phyloP scores from a whole-genome alignment of 148 eudicot species.

The Chenopodium formosanum region DNA sequence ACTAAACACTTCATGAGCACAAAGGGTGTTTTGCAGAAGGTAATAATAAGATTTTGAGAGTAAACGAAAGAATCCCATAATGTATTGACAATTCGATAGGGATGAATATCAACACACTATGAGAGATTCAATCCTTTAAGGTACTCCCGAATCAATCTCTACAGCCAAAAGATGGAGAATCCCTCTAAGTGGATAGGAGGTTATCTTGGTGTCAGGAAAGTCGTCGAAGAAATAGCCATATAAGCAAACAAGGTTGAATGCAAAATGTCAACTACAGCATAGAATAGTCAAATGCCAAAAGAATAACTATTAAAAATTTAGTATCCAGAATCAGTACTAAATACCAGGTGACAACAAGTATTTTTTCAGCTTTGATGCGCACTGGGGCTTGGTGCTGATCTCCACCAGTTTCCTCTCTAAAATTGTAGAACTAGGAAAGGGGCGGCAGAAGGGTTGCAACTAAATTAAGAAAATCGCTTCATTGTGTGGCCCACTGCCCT shows the following conservation, averaged over 20 bases:
- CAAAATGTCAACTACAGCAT: neutral
- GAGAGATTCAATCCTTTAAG: neutral
- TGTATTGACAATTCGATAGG: neutral
- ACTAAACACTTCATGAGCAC: conserved; percentile 4
- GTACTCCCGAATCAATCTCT: neutral
- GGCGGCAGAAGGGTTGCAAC: neutral
- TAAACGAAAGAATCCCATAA: neutral
- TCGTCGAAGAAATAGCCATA: neutral
- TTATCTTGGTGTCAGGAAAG: neutral
- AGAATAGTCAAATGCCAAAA: neutral
- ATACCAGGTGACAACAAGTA: neutral
- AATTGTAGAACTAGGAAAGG: neutral
- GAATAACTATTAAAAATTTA: neutral
- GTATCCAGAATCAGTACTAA: neutral
- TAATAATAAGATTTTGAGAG: neutral
- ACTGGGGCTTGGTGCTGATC: neutral
- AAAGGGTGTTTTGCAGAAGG: neutral
- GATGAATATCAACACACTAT: neutral
- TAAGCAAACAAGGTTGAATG: neutral
- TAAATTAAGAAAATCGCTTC: neutral
- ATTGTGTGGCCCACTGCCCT: conserved; percentile 1
- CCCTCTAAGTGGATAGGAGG: neutral
- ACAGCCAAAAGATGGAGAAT: neutral
- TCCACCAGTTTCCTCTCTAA: neutral
- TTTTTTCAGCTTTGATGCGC: neutral